Conservation (phyloP, 2,329 filamentous ascomycete species). For the Phoma sp. region DNA sequence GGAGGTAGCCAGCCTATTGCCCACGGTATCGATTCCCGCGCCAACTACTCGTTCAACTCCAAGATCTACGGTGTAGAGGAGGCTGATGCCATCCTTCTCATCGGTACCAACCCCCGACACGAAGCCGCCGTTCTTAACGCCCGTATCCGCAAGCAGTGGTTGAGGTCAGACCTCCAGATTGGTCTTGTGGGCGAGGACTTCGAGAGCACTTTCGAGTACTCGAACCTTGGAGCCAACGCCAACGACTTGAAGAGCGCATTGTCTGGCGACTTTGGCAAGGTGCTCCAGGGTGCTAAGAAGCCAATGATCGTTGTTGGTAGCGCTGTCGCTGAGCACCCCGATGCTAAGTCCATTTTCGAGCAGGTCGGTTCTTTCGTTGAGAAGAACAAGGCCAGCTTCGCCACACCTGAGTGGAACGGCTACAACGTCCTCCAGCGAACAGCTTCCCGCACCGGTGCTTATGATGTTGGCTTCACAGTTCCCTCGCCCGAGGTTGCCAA, state of each 20-base stretch:
- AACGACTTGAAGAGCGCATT: slow-evolving; percentile 85
- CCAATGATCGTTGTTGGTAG: slow-evolving; percentile 98
- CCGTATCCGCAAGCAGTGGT: slow-evolving; percentile 96
- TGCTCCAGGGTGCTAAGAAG: slow-evolving; percentile 82
- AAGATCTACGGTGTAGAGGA: slow-evolving; percentile 93
- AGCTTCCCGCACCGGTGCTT: slow-evolving; percentile 90
- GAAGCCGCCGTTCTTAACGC: slow-evolving; percentile 96
- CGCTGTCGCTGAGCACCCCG: slow-evolving; percentile 86
- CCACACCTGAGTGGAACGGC: slow-evolving; percentile 91
- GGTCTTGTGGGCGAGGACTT: slow-evolving; percentile 90
- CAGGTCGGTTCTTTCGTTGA: slow-evolving; percentile 88
- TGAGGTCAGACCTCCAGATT: slow-evolving; percentile 92
- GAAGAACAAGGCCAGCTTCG: slow-evolving; percentile 89
- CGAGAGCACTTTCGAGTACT: slow-evolving; percentile 93
- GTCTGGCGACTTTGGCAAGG: slow-evolving; percentile 89
- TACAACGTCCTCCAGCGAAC: slow-evolving; percentile 96
- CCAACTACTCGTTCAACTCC: slow-evolving; percentile 97
- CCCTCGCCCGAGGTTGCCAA: slow-evolving; percentile 82
- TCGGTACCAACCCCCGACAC: slow-evolving; percentile 94
- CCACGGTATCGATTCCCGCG: slow-evolving; percentile 90
- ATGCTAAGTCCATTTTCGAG: slow-evolving; percentile 94
- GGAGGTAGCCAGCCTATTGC: slow-evolving; percentile 82
- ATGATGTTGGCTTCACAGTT: slow-evolving; percentile 92
- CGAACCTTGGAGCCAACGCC: slow-evolving; percentile 83
- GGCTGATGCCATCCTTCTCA: slow-evolving; percentile 87